Percentiles rank a stretch among this genome's conserved stretches.
Evolutionary conservation across 805 yeast genomes (phyloP).

Genomic region (Candida pini): DNA sequence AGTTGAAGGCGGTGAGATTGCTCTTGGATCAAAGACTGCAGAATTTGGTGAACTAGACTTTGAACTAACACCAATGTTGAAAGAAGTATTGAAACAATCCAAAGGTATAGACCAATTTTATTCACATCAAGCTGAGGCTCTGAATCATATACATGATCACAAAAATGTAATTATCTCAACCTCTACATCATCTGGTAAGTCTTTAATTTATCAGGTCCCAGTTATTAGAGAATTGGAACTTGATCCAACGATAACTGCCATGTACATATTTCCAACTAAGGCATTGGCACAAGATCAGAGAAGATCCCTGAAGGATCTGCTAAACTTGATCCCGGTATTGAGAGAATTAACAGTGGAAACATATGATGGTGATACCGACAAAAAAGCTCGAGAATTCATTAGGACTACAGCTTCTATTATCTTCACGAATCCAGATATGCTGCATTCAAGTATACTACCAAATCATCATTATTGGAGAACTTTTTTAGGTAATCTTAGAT

Average conservation of each 20-base stretch:
- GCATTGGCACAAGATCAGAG: slow-evolving; percentile 97
- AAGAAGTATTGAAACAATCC: slow-evolving; percentile 43
- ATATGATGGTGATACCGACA: slow-evolving; percentile 90
- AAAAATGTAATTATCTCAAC: slow-evolving; percentile 85
- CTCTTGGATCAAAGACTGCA: slow-evolving; percentile 41
- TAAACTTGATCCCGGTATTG: slow-evolving; percentile 42
- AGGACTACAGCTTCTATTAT: slow-evolving; percentile 68
- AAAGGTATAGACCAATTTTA: slow-evolving; percentile 54
- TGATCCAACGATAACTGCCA: slow-evolving; percentile 51
- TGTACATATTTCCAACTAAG: slow-evolving; percentile 93
- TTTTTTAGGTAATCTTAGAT: slow-evolving; percentile 59
- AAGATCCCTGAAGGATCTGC: slow-evolving; percentile 60
- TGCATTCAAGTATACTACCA: slow-evolving; percentile 82
- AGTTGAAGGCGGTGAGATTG: slow-evolving; percentile 41
- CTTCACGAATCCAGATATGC: slow-evolving; percentile 92
- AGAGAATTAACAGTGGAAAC: slow-evolving; percentile 58
- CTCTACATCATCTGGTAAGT: slow-evolving; percentile 94
- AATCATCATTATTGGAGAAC: slow-evolving; percentile 67
- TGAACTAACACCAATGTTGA: slow-evolving; percentile 45
- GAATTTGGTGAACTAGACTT: slow-evolving; percentile 36
- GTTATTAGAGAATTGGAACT: slow-evolving; percentile 48
- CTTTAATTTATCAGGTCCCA: slow-evolving; percentile 86
- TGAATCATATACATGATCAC: slow-evolving; percentile 49
- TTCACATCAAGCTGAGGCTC: slow-evolving; percentile 77
- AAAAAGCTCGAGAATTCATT: slow-evolving; percentile 44